Base-by-base conservation (phyloP, 1,284 basidiomycete species). In the Ustilago tritici region DNA sequence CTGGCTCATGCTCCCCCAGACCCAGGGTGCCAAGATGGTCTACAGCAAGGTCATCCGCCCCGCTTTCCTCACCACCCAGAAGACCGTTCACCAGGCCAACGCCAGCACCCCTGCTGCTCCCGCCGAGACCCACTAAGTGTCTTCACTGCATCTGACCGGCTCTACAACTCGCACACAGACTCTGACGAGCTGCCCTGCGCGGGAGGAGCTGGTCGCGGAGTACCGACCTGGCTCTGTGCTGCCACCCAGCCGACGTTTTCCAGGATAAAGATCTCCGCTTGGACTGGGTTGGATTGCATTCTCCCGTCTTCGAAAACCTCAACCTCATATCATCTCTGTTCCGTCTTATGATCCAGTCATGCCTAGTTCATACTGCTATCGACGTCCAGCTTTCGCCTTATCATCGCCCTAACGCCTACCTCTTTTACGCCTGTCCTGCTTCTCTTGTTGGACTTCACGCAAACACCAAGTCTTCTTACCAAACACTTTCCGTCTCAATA, bases 1-100 rank as follows among this genome's bases (percentile, higher is more conserved):
- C 67, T 96, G 94, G 88, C 91, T 96, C 63, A 92, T 91, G 12
- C 90, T 95, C n/a, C 95, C 95, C 0, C 93, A 95, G 84, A 95
- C 93, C 12, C 85, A 88, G 83, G 84, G 84, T 49, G 84, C 84
- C 70, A 85, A 85, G 84, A 64, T 79, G 47, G 82, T 85, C 55
- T 85, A 85, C 84, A 62, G 65, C 80, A 79, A 80, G 70, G 65
- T 82, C 59, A 78, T 85, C 69, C 80, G 82, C 55, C 84, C 84
- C 58, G 70, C 78, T 52, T 80, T 85, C 70, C 66, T 78, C 34
- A 60, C 72, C 52, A 69, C 77, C 64, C 76, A 74, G 53, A 70
- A 71, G 60, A 69, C 60, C n/a, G 77, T 78, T 54, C 69, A 78
- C 65, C 68, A 75, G 72, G 71, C 69, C 65, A 74, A 74, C 61